These are phyloP conservation scores for Carallia pectinifolia DNA, from an alignment of 345 rosid species.

Conservation along the genomic window DNA sequence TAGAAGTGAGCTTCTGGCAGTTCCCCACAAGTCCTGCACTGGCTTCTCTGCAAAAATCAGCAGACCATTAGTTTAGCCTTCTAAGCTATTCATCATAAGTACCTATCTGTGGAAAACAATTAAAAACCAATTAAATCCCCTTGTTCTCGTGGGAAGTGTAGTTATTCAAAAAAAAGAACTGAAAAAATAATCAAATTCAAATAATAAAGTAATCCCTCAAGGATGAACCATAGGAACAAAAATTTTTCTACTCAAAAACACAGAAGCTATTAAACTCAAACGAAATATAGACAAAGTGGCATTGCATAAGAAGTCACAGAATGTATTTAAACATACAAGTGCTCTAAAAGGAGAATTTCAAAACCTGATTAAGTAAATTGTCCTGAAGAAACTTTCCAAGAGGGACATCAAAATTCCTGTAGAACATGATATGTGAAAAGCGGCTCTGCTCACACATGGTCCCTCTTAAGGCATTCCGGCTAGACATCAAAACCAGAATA, in stretches of 20 bases:
- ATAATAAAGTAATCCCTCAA: neutral
- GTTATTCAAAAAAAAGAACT: neutral
- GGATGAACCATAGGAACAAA: no score
- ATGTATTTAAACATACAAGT: constrained; percentile 1
- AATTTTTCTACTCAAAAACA: neutral
- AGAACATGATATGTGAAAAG: constrained; percentile 91
- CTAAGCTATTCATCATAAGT: constrained; percentile 6
- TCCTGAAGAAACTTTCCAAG: constrained; percentile 81
- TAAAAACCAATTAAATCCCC: neutral
- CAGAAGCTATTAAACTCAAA: neutral
- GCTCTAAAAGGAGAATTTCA: constrained; percentile 9
- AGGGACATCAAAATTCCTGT: constrained; percentile 81
- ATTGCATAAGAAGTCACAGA: neutral
- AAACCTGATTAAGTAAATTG: constrained; percentile 81
- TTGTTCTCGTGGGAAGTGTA: neutral
- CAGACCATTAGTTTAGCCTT: constrained; percentile 25
- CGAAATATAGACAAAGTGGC: neutral
- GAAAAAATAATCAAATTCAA: neutral
- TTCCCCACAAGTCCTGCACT: constrained; percentile 56
- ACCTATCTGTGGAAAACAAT: neutral
- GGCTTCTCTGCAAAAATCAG: constrained; percentile 55
- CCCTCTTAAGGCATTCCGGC: constrained; percentile 63
- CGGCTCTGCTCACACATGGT: constrained; percentile 84
- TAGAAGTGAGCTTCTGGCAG: constrained; percentile 76
- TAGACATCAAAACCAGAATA: constrained; percentile 89